Percentiles rank a stretch among this genome's conserved stretches.
These are phyloP conservation scores for Ascochyta viciae-villosae DNA, from an alignment of 2,329 filamentous ascomycete species.

Conservation along the genomic window DNA sequence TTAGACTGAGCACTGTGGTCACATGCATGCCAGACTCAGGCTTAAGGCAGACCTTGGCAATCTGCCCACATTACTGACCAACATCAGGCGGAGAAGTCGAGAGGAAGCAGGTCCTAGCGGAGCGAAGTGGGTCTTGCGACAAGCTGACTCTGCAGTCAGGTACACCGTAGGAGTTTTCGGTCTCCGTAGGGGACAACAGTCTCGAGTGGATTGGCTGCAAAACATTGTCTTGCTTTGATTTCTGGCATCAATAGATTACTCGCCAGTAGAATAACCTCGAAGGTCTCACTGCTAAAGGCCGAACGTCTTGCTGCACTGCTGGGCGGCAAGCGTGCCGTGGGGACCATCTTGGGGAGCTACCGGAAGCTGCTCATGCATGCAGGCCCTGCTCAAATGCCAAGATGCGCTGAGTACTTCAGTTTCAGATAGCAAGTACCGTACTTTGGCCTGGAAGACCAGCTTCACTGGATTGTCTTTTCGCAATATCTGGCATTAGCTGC, in stretches of 20 bases:
- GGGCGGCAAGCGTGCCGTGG: conserved; percentile 9
- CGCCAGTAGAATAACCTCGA: not conserved
- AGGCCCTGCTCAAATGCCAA: not conserved
- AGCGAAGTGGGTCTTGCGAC: conserved; percentile 2
- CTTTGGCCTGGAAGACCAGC: not conserved
- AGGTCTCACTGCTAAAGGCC: not conserved
- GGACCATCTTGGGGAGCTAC: not conserved
- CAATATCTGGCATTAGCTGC: not conserved
- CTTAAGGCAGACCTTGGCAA: not conserved
- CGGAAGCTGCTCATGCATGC: not conserved
- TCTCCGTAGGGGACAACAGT: not conserved
- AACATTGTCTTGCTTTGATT: not conserved
- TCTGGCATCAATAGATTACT: not conserved
- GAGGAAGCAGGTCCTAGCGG: not conserved
- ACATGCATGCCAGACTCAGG: not conserved
- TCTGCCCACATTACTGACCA: not conserved
- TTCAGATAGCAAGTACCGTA: too few species aligned
- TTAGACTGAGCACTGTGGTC: not conserved
- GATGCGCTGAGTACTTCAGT: not conserved
- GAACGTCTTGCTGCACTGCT: conserved; percentile 1
- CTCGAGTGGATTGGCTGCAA: not conserved
- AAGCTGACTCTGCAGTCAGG: not conserved
- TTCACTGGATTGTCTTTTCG: not conserved
- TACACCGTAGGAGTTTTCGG: not conserved
- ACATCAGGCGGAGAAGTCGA: not conserved